A percentile compares a stretch with the other conserved stretches of the same genome.
Evolutionary conservation across 1,139 yeast species (phyloP).

Genomic region (Scheffersomyces illinoinensis): DNA sequence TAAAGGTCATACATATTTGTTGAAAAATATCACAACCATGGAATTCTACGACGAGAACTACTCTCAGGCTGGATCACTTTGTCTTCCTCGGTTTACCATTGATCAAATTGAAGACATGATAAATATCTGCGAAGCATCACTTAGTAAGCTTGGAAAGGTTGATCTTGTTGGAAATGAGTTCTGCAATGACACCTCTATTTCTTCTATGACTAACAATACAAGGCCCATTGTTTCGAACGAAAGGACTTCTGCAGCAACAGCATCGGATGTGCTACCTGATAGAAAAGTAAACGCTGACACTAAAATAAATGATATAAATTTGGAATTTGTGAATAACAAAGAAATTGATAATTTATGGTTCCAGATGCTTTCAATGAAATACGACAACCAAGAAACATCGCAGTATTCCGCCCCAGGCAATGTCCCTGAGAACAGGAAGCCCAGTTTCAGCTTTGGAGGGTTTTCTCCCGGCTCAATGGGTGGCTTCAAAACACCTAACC

Average conservation of each 20-base stretch:
- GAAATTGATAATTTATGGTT: conserved; percentile 42
- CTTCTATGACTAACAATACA: background rate
- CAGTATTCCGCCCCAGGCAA: background rate
- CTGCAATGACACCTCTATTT: background rate
- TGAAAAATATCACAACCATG: conserved; percentile 9
- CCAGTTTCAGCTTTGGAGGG: background rate
- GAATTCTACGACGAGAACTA: conserved; percentile 4
- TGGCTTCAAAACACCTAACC: background rate
- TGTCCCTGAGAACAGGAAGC: background rate
- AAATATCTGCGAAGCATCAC: background rate
- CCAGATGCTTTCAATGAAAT: conserved; percentile 31
- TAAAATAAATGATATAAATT: background rate
- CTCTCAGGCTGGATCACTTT: background rate
- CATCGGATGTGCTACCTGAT: background rate
- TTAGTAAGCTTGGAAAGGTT: background rate
- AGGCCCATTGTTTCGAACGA: conserved; percentile 4
- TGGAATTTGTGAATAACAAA: conserved; percentile 23
- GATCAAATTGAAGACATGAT: background rate
- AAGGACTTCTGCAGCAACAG: background rate
- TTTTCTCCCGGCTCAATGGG: background rate
- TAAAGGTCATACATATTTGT: conserved; percentile 7
- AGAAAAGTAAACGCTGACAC: background rate
- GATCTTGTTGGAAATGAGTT: background rate
- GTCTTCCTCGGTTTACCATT: background rate
- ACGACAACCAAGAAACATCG: conserved; percentile 13